A percentile compares a stretch with the other conserved stretches of the same genome.
phyloP scores from a whole-genome alignment of 2,329 filamentous ascomycete species.

The Talaromyces amestolkiae region DNA sequence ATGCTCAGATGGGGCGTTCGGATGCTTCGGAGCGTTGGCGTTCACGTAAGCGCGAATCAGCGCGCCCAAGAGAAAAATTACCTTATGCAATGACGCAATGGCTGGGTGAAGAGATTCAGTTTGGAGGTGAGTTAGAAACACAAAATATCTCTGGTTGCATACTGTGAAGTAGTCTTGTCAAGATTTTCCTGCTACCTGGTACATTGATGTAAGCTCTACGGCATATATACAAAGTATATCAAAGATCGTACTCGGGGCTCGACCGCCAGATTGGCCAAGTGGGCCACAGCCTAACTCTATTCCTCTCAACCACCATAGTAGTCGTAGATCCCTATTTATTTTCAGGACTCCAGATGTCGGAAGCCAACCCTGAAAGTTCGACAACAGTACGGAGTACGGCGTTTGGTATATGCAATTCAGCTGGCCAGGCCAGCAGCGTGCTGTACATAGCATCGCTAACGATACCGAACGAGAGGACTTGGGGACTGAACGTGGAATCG shows the following conservation, averaged over 20 bases:
- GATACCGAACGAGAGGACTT: too few species aligned
- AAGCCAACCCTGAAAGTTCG: too few species aligned
- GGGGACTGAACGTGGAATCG: neutral
- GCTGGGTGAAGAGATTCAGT: neutral
- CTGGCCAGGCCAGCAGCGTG: too few species aligned
- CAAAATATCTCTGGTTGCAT: neutral
- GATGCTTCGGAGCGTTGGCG: slow-evolving; percentile 7
- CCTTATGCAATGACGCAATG: neutral
- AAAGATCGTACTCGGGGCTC: neutral
- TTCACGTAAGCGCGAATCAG: neutral
- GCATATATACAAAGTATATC: too few species aligned
- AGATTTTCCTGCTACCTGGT: too few species aligned
- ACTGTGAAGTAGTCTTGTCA: neutral
- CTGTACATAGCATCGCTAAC: too few species aligned
- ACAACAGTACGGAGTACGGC: too few species aligned
- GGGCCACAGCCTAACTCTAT: neutral
- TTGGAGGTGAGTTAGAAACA: neutral
- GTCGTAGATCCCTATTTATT: too few species aligned
- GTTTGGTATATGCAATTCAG: too few species aligned
- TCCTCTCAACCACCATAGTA: too few species aligned
- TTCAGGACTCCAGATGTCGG: too few species aligned
- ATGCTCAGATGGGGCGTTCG: slow-evolving; percentile 5
- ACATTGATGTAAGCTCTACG: too few species aligned
- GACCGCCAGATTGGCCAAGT: neutral
- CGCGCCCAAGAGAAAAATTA: neutral